Base-by-base conservation (phyloP, 805 yeast genomes). In the Cyberlindnera mississippiensis region DNA sequence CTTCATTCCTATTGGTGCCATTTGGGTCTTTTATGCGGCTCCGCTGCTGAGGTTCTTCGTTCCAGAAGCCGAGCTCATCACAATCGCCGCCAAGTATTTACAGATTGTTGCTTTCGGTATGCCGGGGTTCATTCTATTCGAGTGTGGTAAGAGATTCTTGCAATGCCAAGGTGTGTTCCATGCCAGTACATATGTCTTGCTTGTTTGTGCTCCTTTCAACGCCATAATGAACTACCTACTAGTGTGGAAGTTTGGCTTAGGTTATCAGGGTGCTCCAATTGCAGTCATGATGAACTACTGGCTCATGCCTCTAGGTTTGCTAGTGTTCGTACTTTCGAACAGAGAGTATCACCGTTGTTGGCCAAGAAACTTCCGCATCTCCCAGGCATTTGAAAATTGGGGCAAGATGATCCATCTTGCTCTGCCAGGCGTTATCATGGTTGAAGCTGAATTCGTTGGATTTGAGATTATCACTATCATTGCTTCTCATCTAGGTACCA, bases 151-250 rank as follows among this genome's bases (percentile, higher is more conserved):
- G 62, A 67, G 95, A 42, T 87, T 75, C 54, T 63, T 88, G 43
- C 96, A 87, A 64, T 87, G 95, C 0, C 96, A 88, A 61, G 88
- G 88, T 27, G 78, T 86, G 6, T 89, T 84, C 68, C 82, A 85
- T 55, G 95, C 96, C 9, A 80, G 89, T 6, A 83, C 95, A 3
- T 76, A 79, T 49, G 82, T 78, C 4, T 63, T 85, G 16, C 51
- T 76, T 16, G 53, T 85, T 4, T 77, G 85, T 43, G 82, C 89
- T 0, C 96, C 96, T 2, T 46, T 83, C 26, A 85, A 84, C 56
- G 70, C 79, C 12, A 29, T 82, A 4, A 58, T 83, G 48, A 85
- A 85, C 55, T 88, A 85, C 66, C 51, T 76, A 4, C 65, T 88
- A 34, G 95, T 88, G 6, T 87, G 93, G 87, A 73, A 80, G 6